Base-by-base conservation (phyloP, 768 basidiomycete genomes). In the Lactarius sp. region DNA sequence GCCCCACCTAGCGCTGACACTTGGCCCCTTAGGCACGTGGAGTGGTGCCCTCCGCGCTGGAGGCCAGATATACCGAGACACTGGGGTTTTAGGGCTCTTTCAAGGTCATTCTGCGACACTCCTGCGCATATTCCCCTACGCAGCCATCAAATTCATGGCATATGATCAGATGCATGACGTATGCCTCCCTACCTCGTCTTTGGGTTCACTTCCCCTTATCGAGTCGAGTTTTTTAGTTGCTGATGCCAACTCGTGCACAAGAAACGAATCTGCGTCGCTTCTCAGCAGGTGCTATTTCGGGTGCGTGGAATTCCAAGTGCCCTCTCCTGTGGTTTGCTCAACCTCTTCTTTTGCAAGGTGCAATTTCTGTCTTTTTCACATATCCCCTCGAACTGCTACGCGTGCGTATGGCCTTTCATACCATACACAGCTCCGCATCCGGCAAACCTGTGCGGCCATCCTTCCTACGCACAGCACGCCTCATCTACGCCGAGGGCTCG, bases 81-180 rank as follows among this genome's bases (percentile, higher is more conserved):
- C 74, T 53, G 97, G 97, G 3, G 62, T 86, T 13, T 80, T 87
- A 57, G 95, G 94, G 0, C 79, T 98, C 44, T 86, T 96, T 64
- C 95, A 97, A 79, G 97, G 97, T 7, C 97, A 99, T 74, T 94
- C 94, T 14, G 91, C 93, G 39, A 99, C 97, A 3, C 81, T 99
- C 55, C 76, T 97, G 52, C 86, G 97, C 61, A 88, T 98, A 70
- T 96, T 97, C 73, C 97, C 97, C 8, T 98, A 98, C 71, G 97
- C 97, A 34, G 92, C 88, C 64, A 90, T 98, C 75, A 97, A 95
- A 75, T 99, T 94, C 72, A 94, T 98, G 87, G 85, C 90, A 4
- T 99, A 98, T 72, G 96, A 98, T 74, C 85, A 91, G 72, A 78
- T 90, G 61, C 90, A 92, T 75, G 72, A 83, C 66, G 92, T 95